Base-by-base conservation (phyloP, 2,329 filamentous ascomycete genomes). In the Fusarium coffeatum region DNA sequence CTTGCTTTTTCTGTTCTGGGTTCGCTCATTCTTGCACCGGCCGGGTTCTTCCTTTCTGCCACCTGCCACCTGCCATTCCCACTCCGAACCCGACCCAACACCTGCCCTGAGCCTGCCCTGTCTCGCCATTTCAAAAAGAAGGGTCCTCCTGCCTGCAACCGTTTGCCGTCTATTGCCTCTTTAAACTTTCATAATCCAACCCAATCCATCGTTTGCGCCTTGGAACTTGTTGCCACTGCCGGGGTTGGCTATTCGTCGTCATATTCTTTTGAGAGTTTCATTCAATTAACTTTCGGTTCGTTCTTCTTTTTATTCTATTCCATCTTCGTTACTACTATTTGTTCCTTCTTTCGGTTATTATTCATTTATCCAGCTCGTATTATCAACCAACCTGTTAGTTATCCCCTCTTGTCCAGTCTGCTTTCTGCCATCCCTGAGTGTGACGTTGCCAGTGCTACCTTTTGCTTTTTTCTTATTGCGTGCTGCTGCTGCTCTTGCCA, bases 221-320 rank as follows among this genome's bases (percentile, higher is more conserved):
- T 68, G 67, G 55, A 68, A 71, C 47, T 47, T 37, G 20, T 70
- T 68, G 67, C 67, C 67, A 71, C 64, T 57, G 47, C 58, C 54
- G 63, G 67, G 64, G 54, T 68, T 68, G 55, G 59, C 55, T 51
- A 57, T 63, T 59, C 25, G 46, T 64, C 67, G 67, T 70, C 64
- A 57, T 70, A 59, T 54, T 67, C 67, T 59, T 60, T 67, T 30
- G 27, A 50, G 34, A 28, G 25, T 41, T 42, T 53, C 49, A 20
- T 51, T 61, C 49, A 54, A 53, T 50, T 71, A 46, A 50, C 45
- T 40, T 47, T 51, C 42, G 32, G 49, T 55, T 64, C 22, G 37
- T 55, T 50, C 45, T 51, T 54, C 34, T 54, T 70, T 41, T 50
- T 64, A 25, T 45, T 54, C 9, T 51, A 42, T 32, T 18, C 9